A percentile compares a stretch with the other conserved stretches of the same genome.
phyloP scores from a whole-genome alignment of 2,329 filamentous ascomycete genomes.

The Aspergillus ochraceus region DNA sequence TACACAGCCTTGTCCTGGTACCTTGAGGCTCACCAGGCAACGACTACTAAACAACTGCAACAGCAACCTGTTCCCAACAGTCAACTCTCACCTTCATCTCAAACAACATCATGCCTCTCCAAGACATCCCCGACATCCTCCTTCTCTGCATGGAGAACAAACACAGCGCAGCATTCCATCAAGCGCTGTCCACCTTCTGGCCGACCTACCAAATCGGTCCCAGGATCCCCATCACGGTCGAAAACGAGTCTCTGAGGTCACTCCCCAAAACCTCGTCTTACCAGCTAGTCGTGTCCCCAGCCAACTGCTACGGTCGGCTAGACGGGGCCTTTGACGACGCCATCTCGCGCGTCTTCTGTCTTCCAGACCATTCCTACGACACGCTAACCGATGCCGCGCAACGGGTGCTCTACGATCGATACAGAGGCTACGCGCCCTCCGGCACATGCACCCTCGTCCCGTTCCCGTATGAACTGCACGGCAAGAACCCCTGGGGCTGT shows the following conservation, averaged over 20 bases:
- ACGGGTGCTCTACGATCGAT: slow-evolving; percentile 46
- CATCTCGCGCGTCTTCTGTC: slow-evolving; percentile 51
- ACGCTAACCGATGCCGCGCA: slow-evolving; percentile 52
- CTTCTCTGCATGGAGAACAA: slow-evolving; percentile 44
- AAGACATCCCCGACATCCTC: slow-evolving; percentile 40
- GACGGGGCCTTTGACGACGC: slow-evolving; percentile 59
- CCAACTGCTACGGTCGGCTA: slow-evolving; percentile 56
- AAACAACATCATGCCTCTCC: slow-evolving; percentile 18
- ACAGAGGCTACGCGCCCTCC: slow-evolving; percentile 53
- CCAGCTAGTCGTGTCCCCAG: slow-evolving; percentile 55
- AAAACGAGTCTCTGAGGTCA: slow-evolving; percentile 40
- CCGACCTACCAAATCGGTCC: slow-evolving; percentile 32
- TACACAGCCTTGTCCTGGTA: no score
- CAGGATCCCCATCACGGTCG: slow-evolving; percentile 36
- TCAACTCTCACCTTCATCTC: no score
- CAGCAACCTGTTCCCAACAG: no score
- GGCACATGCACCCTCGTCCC: slow-evolving; percentile 52
- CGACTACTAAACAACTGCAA: no score
- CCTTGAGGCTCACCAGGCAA: no score
- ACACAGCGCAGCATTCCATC: slow-evolving; percentile 44
- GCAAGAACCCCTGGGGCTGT: slow-evolving; percentile 44
- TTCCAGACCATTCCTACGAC: slow-evolving; percentile 45
- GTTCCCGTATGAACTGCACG: slow-evolving; percentile 42
- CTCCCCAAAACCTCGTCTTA: slow-evolving; percentile 41
- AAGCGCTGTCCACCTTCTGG: slow-evolving; percentile 32